phyloP scores from a whole-genome alignment of 495 filamentous ascomycete genomes.

The Talaromyces ruber region DNA sequence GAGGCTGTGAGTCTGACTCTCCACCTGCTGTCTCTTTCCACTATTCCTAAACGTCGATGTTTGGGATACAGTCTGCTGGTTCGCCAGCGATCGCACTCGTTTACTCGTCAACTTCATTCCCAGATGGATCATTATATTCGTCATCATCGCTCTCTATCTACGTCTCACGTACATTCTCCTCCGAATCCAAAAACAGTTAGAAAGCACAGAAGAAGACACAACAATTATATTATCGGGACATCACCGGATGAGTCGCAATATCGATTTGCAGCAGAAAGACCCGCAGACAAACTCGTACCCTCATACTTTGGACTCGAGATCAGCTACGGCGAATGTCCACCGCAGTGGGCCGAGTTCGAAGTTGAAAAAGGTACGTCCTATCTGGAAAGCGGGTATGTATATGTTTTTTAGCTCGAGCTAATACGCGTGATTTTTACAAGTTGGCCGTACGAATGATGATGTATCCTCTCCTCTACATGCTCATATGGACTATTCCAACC shows the following conservation, averaged over 20 bases:
- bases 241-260: not conserved
- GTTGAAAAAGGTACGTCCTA: not conserved
- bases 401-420: not conserved
- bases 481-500: not conserved
- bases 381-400: not conserved
- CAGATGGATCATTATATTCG: slow-evolving; percentile 3
- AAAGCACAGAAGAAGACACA: not conserved
- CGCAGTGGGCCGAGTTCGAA: not conserved
- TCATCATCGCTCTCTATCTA: slow-evolving; percentile 1
- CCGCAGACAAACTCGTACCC: not conserved
- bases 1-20: not conserved
- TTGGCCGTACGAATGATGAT: slow-evolving; percentile 2
- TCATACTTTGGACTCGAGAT: not conserved
- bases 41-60: not conserved
- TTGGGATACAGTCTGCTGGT: not conserved
- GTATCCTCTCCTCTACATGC: slow-evolving; percentile 1
- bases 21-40: not conserved
- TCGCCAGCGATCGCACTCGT: not conserved
- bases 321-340: not conserved
- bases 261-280: not conserved
- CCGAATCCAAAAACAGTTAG: not conserved
- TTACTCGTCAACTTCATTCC: slow-evolving; percentile 3
- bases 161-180: not conserved
- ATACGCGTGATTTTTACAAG: not conserved
- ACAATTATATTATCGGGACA: not conserved